These are phyloP conservation scores for Pugionium dolabratum DNA, from an alignment of 345 rosid genomes.

Conservation along the genomic window DNA sequence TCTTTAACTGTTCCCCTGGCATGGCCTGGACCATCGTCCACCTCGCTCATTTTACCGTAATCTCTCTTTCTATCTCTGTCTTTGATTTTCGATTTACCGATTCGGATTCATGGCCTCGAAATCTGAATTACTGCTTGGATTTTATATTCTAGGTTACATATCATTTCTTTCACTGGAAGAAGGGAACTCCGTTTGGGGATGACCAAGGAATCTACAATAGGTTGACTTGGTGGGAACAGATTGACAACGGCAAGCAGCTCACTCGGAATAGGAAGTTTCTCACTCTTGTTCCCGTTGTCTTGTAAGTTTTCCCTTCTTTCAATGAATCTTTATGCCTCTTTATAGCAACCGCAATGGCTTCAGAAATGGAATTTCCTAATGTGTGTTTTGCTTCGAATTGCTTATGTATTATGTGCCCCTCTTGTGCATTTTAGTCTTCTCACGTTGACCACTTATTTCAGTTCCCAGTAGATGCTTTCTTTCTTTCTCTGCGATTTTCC, in stretches of 20 bases:
- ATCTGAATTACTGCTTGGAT: neutral
- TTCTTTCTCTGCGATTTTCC: neutral
- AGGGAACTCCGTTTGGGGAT: slow-evolving; percentile 75
- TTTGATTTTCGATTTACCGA: neutral
- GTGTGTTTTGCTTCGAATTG: neutral
- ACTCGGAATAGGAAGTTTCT: slow-evolving; percentile 76
- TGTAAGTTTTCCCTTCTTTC: slow-evolving; percentile 49
- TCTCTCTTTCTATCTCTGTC: neutral
- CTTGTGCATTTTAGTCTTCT: neutral
- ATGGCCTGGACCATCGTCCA: slow-evolving; percentile 76
- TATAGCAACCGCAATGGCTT: no score
- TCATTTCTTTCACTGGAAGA: slow-evolving; percentile 81
- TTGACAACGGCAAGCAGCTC: slow-evolving; percentile 82
- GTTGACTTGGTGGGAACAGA: slow-evolving; percentile 87
- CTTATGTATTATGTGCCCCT: neutral
- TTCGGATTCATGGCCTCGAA: neutral
- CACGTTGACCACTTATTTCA: neutral
- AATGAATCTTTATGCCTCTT: neutral
- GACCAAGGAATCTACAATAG: slow-evolving; percentile 77
- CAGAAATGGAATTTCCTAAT: no score
- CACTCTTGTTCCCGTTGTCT: slow-evolving; percentile 75
- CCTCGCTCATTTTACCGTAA: slow-evolving; percentile 60
- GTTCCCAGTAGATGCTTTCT: neutral
- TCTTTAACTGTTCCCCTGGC: slow-evolving; percentile 60
- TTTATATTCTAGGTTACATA: slow-evolving; percentile 47